Base-by-base conservation (phyloP, 208 protist species). In the Leishmania turanica region DNA sequence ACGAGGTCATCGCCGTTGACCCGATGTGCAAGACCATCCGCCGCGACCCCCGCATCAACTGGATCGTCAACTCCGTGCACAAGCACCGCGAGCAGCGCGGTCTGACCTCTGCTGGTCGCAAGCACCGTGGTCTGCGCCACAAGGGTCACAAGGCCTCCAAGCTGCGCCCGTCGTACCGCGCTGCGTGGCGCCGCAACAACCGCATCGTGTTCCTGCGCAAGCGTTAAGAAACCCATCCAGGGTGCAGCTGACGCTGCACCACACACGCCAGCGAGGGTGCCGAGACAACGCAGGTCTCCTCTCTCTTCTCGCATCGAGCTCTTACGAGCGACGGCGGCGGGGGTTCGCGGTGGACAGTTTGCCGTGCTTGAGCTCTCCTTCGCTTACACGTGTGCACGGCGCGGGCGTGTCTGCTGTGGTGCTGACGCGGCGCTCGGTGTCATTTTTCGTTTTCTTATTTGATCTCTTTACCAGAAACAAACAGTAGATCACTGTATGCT, bases 1-100 rank as follows among this genome's bases (percentile, higher is more conserved):
- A 96, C 84, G 99, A 99, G 95, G 96, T 99, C 86, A 99, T 99
- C 88, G 90, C 99, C 66, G 98, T 99, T 45, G 99, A 99, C 96
- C 98, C 99, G 74, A 91, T 92, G 78, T 98, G 99, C 96, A 93
- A 94, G 84, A 97, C 97, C 56, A 99, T 99, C 95, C 98, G 99
- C 87, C 87, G 95, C 76, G 99, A 99, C 86, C 97, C 99, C 54
- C 90, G 95, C 86, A 99, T 99, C 91, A 99, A 99, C 98, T 99
- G 99, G 99, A 99, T 99, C 91, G 93, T 94, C 86, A 97, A 97
- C 77, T 83, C 98, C 69, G 94, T 98, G 64, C 97, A 99, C 90
- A 99, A 99, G 93, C 96, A 99, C 93, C 95, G 99, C 81, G 99
- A 99, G 92, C 89, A 97, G 80, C 98, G 99, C 83, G 99, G 99